A percentile compares a stretch with the other conserved stretches of the same genome.
Conservation (phyloP, 345 rosid species). For the Salix caprea region DNA sequence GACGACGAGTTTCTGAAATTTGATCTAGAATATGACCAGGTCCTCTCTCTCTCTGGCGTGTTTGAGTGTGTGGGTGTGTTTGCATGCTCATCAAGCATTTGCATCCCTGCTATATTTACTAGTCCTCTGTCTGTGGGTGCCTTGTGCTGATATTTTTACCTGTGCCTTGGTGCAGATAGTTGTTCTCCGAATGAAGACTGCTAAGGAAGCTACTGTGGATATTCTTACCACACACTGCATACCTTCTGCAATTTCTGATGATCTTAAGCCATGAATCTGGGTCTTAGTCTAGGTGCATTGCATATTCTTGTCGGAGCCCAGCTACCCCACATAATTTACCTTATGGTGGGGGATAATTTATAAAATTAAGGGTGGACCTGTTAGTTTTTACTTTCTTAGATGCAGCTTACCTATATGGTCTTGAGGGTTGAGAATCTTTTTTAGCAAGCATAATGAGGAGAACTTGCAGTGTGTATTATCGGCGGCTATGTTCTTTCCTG, state of each 20-base stretch:
- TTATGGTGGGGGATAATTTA: not conserved
- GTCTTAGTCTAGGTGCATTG: not conserved
- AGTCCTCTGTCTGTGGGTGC: not conserved
- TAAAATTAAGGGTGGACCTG: not conserved
- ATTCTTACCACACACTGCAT: constrained; percentile 85
- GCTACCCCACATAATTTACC: not conserved
- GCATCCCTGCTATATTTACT: not conserved
- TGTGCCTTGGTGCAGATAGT: constrained; percentile 50
- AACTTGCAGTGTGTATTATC: not conserved
- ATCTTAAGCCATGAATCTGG: constrained; percentile 45
- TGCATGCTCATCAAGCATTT: not conserved
- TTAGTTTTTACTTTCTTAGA: not conserved
- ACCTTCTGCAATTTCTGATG: constrained; percentile 86
- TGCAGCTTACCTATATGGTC: not conserved
- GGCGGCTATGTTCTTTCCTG: not conserved
- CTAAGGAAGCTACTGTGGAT: constrained; percentile 77
- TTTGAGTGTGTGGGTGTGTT: not conserved
- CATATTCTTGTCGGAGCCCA: not conserved
- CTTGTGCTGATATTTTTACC: not conserved
- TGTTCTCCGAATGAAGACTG: constrained; percentile 65
- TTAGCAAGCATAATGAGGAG: not conserved
- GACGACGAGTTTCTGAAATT: constrained; percentile 74
- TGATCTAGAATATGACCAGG: constrained; percentile 93
- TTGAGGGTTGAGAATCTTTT: not conserved
- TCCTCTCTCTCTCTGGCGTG: constrained; percentile 12